Conservation (phyloP, 2,329 filamentous ascomycete species). For the Trichoderma sp. region DNA sequence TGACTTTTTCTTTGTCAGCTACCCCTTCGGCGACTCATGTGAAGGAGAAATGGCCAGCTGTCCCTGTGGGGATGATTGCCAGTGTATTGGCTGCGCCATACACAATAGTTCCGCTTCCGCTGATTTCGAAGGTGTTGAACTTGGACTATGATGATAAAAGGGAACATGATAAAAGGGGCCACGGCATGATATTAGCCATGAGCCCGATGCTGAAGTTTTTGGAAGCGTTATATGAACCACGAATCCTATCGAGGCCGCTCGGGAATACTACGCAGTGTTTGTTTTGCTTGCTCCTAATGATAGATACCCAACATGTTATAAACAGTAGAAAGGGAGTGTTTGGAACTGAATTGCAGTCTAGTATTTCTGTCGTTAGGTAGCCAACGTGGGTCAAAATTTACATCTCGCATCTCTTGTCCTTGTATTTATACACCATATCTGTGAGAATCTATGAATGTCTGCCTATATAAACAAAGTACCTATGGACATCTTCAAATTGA, state of each 20-base stretch:
- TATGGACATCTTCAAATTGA: neutral
- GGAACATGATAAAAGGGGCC: neutral
- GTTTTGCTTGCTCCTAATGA: neutral
- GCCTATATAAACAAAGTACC: neutral
- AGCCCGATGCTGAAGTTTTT: neutral
- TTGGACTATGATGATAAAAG: neutral
- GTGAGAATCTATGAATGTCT: neutral
- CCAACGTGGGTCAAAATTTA: neutral
- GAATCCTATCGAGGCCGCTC: neutral
- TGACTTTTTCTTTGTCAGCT: slow-evolving; percentile 62
- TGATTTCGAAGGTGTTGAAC: neutral
- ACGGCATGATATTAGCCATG: neutral
- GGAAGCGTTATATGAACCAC: neutral
- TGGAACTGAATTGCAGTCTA: neutral
- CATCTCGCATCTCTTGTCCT: neutral
- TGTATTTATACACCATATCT: neutral
- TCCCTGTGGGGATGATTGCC: slow-evolving; percentile 60
- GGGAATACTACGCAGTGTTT: neutral
- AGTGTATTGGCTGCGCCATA: slow-evolving; percentile 59
- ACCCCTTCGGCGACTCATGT: slow-evolving; percentile 51
- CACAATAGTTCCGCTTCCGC: slow-evolving; percentile 36
- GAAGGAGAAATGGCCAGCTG: slow-evolving; percentile 53
- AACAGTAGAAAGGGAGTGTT: slow-evolving; percentile 4
- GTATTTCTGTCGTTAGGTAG: neutral
- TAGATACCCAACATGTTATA: slow-evolving; percentile 8